Evolutionary conservation across 345 rosid species (phyloP).

Genomic region (Odontarrhena argentea): DNA sequence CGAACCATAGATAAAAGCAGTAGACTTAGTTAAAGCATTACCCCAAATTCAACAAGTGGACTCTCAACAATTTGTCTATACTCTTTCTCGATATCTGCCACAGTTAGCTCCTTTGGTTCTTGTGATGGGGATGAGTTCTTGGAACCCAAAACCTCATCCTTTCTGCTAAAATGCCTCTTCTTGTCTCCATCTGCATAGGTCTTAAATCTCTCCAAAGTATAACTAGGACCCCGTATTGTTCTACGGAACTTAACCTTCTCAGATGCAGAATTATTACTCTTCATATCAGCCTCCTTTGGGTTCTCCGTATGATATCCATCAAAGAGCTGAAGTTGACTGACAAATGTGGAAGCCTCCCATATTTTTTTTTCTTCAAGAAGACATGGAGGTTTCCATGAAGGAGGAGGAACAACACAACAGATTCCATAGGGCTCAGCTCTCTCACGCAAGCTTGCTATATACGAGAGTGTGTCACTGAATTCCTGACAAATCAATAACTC

Average conservation of each 20-base stretch:
- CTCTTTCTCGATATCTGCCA: conserved; percentile 61
- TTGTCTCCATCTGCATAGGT: conserved; percentile 51
- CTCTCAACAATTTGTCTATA: conserved; percentile 58
- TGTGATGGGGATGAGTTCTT: conserved; percentile 29
- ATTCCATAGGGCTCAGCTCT: conserved; percentile 64
- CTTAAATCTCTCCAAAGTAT: conserved; percentile 58
- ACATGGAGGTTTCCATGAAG: conserved; percentile 73
- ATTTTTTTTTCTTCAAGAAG: conserved; percentile 45
- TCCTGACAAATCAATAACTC: conserved; percentile 52
- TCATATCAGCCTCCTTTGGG: conserved; percentile 38
- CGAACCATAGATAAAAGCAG: conserved; percentile 13
- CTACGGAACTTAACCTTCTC: conserved; percentile 40
- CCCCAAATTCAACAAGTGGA: conserved; percentile 60
- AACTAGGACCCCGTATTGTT: conserved; percentile 45
- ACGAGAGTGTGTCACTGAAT: conserved; percentile 59
- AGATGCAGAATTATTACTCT: conserved; percentile 25
- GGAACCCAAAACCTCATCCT: conserved; percentile 29
- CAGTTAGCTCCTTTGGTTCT: conserved; percentile 40
- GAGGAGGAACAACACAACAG: conserved; percentile 76
- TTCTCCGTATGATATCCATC: conserved; percentile 44
- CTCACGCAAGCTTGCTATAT: conserved; percentile 57
- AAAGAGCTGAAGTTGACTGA: conserved; percentile 52
- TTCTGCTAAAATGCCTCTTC: conserved; percentile 46
- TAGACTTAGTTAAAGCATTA: conserved; percentile 38
- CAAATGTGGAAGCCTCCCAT: conserved; percentile 56